These are phyloP conservation scores for Fusarium continuum DNA, from an alignment of 2,329 filamentous ascomycete species.

Conservation along the genomic window DNA sequence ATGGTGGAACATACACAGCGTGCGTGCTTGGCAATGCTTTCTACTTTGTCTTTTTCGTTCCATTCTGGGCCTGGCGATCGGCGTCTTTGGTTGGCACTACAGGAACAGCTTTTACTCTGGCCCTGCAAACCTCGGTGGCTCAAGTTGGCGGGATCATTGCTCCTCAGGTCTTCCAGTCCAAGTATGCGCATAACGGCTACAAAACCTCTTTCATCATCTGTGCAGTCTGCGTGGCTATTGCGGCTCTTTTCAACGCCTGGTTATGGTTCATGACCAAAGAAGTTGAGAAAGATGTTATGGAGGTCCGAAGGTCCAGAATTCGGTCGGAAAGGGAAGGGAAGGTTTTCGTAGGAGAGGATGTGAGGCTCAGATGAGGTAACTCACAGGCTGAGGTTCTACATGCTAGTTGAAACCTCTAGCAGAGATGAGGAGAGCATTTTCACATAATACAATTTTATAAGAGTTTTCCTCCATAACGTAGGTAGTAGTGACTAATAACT, in stretches of 20 bases:
- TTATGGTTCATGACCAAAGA: constrained; percentile 7
- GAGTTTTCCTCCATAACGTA: too few relatives aligned
- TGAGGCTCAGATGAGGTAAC: too few relatives aligned
- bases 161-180: constrained; percentile 54
- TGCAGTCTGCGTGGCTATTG: neutral
- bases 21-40: constrained; percentile 56
- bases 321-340: too few relatives aligned
- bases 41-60: constrained; percentile 55
- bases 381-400: too few relatives aligned
- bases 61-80: constrained; percentile 57
- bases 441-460: too few relatives aligned
- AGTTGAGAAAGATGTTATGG: constrained; percentile 8
- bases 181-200: constrained; percentile 46
- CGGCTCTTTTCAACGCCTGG: neutral
- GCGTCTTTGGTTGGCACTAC: constrained; percentile 54
- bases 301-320: neutral
- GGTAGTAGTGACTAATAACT: too few relatives aligned
- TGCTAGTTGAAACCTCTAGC: too few relatives aligned
- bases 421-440: too few relatives aligned
- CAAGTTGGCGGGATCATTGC: constrained; percentile 58
- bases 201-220: neutral
- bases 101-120: constrained; percentile 56
- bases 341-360: too few relatives aligned
- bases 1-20: constrained; percentile 54
- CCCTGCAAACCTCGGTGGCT: constrained; percentile 53